Conservation (phyloP, 768 basidiomycete genomes). For the Agrocybe pediades region DNA sequence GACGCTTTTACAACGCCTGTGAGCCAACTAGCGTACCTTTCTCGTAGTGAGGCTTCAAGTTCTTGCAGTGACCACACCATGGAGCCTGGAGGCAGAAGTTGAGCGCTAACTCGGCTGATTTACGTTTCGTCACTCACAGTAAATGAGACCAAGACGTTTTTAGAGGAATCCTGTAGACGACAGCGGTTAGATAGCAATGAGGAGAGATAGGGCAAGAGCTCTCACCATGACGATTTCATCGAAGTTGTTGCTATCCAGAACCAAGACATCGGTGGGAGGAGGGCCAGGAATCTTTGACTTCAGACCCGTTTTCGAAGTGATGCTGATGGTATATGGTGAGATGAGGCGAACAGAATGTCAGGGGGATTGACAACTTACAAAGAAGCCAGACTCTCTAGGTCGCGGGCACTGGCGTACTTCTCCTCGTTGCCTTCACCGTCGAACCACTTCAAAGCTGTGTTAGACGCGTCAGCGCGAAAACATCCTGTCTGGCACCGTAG, state of each 20-base stretch:
- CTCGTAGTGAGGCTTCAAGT: slow-evolving; percentile 84
- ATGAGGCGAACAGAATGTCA: not conserved
- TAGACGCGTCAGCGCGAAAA: slow-evolving; percentile 2
- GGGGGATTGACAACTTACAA: slow-evolving; percentile 55
- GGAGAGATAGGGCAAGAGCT: not conserved
- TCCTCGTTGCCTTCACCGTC: slow-evolving; percentile 64
- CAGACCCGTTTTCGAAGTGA: slow-evolving; percentile 73
- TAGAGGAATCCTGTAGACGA: slow-evolving; percentile 53
- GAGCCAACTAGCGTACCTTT: slow-evolving; percentile 44
- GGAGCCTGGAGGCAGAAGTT: slow-evolving; percentile 44
- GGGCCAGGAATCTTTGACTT: slow-evolving; percentile 90
- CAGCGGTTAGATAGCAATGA: not conserved
- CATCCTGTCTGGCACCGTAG: not conserved
- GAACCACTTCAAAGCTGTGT: slow-evolving; percentile 89
- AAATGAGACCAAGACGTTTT: slow-evolving; percentile 86
- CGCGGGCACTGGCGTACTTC: slow-evolving; percentile 77
- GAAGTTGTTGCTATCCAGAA: slow-evolving; percentile 75
- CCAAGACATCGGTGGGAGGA: slow-evolving; percentile 66
- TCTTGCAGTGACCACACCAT: slow-evolving; percentile 97
- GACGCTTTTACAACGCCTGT: slow-evolving; percentile 1
- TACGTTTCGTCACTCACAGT: slow-evolving; percentile 47
- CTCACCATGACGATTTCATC: slow-evolving; percentile 70
- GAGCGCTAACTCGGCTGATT: not conserved
- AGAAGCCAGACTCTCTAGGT: slow-evolving; percentile 71
- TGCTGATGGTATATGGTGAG: slow-evolving; percentile 39